phyloP scores from a whole-genome alignment of 164 flowering plant species.

The Berberis vulgaris region DNA sequence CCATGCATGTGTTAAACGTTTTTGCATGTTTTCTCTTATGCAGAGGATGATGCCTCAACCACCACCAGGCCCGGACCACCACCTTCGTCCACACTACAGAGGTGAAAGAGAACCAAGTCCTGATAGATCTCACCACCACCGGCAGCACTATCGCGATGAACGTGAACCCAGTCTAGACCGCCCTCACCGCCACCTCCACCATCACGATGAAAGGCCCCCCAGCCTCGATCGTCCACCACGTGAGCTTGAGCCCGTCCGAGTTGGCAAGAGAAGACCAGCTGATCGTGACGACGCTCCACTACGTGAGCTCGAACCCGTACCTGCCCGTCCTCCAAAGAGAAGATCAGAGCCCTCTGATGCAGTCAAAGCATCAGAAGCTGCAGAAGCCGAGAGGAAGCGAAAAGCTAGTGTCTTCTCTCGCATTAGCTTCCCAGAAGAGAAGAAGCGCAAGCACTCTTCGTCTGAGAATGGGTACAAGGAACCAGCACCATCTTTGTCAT shows the following conservation, averaged over 20 bases:
- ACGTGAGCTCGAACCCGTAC: not conserved
- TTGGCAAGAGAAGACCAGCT: constrained; percentile 12
- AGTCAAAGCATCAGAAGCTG: constrained; percentile 1
- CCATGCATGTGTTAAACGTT: not conserved
- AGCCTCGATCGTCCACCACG: not conserved
- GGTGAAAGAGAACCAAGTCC: not conserved
- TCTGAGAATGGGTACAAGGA: constrained; percentile 18
- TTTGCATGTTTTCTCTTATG: not conserved
- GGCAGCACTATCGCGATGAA: not conserved
- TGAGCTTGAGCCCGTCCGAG: constrained; percentile 2
- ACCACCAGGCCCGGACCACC: not conserved
- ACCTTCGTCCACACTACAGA: not conserved
- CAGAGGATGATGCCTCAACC: not conserved
- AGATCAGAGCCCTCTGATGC: not conserved
- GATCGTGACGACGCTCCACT: not conserved
- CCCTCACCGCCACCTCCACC: constrained; percentile 11
- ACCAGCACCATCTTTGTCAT: constrained; percentile 1
- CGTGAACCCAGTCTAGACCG: not conserved
- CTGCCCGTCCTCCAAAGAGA: not conserved
- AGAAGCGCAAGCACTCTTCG: constrained; percentile 41
- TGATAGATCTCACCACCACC: not conserved
- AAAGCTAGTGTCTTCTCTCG: constrained; percentile 85
- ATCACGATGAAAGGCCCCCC: not conserved
- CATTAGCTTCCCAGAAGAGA: constrained; percentile 62
- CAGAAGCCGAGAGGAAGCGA: constrained; percentile 15